phyloP scores from a whole-genome alignment of 129 eudicot genomes.

The Helichrysum umbraculigerum region DNA sequence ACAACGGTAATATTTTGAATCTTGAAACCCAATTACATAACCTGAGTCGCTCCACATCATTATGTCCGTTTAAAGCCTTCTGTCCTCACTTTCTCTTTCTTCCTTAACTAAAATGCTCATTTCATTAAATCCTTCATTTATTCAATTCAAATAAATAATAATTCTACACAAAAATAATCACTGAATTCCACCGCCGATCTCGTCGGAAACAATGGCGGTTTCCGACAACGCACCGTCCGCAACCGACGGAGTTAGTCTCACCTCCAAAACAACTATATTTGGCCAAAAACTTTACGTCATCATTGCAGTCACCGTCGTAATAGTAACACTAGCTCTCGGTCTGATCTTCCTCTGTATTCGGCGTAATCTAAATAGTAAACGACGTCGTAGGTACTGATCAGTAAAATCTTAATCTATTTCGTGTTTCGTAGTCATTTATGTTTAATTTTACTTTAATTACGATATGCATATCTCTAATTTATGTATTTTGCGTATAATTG shows the following conservation, averaged over 20 bases:
- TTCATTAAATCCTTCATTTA: background rate
- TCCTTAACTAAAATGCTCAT: constrained; percentile 21
- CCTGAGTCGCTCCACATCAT: constrained; percentile 1
- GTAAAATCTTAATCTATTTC: background rate
- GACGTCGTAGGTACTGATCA: constrained; percentile 35
- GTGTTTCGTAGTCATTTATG: background rate
- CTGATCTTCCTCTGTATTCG: constrained; percentile 50
- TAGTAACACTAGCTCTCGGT: constrained; percentile 33
- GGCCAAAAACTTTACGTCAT: constrained; percentile 69
- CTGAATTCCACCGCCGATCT: background rate
- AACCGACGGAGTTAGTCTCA: constrained; percentile 30
- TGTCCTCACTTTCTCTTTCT: constrained; percentile 15
- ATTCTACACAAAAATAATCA: background rate
- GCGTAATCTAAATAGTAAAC: constrained; percentile 33
- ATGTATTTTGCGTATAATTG: background rate
- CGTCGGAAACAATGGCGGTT: constrained; percentile 46
- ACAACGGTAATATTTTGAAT: constrained; percentile 17
- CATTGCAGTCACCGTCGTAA: constrained; percentile 41
- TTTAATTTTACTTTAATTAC: too few species aligned
- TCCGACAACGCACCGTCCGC: constrained; percentile 36
- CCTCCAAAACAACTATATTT: constrained; percentile 53
- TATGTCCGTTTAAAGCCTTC: constrained; percentile 33
- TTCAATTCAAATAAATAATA: too few species aligned
- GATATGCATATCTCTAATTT: background rate
- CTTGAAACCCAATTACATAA: background rate